These are phyloP conservation scores for Lycium barbarum DNA, from an alignment of 257 asterid species.

Conservation along the genomic window DNA sequence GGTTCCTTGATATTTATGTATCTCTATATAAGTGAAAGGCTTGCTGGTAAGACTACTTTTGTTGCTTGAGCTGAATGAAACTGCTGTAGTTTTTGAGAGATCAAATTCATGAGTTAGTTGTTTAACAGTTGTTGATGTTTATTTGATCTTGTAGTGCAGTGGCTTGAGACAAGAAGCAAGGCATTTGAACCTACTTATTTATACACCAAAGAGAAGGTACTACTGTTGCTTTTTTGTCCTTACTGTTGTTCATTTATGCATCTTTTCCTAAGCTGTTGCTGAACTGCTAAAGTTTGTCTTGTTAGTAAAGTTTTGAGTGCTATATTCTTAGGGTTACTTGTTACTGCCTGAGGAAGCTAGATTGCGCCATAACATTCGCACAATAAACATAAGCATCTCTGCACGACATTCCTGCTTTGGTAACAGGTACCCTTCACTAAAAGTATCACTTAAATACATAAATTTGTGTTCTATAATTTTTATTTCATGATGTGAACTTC, in stretches of 20 bases:
- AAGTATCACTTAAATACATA: constrained; percentile 4
- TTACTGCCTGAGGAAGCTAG: constrained; percentile 92
- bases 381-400: constrained; percentile 83
- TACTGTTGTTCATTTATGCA: constrained; percentile 27
- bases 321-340: constrained; percentile 75
- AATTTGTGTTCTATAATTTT: neutral
- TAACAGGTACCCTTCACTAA: constrained; percentile 61
- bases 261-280: constrained; percentile 26
- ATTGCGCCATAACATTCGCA: constrained; percentile 71
- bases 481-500: neutral
- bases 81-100: neutral
- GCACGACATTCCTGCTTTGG: constrained; percentile 93
- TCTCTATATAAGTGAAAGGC: neutral
- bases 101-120: constrained; percentile 15
- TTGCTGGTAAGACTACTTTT: neutral
- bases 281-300: constrained; percentile 33
- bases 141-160: constrained; percentile 74
- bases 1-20: constrained; percentile 26
- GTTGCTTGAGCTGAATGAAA: constrained; percentile 14
- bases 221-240: constrained; percentile 29
- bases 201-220: constrained; percentile 91
- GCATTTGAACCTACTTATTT: constrained; percentile 87
- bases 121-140: constrained; percentile 29
- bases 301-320: constrained; percentile 20
- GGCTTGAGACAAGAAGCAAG: constrained; percentile 93